Evolutionary conservation across 768 basidiomycete species (phyloP).

Genomic region (Piloderma croceum): DNA sequence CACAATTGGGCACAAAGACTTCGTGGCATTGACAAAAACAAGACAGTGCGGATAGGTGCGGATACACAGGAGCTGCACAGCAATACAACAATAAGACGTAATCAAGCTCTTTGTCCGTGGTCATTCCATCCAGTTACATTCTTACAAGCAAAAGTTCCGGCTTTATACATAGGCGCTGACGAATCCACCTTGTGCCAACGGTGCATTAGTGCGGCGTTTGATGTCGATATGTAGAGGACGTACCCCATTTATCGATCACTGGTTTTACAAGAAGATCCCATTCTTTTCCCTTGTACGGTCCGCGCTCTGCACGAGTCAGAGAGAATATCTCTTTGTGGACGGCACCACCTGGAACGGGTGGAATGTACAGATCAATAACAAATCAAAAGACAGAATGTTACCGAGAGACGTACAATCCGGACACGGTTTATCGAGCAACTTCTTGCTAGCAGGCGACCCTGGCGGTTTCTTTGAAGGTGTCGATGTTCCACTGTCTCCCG

Average conservation of each 20-base stretch:
- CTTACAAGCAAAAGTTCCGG: too few relatives aligned
- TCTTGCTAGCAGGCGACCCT: constrained; percentile 10
- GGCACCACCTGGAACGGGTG: constrained; percentile 40
- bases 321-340: constrained; percentile 78
- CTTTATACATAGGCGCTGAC: too few relatives aligned
- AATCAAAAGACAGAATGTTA: neutral
- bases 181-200: too few relatives aligned
- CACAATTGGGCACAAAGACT: too few relatives aligned
- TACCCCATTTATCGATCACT: constrained; percentile 74
- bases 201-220: too few relatives aligned
- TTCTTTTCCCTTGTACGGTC: constrained; percentile 56
- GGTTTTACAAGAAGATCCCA: constrained; percentile 73
- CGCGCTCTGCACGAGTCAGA: constrained; percentile 50
- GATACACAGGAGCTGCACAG: too few relatives aligned
- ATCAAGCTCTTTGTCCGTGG: too few relatives aligned
- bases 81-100: too few relatives aligned
- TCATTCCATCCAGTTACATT: too few relatives aligned
- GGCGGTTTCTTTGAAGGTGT: constrained; percentile 17
- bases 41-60: too few relatives aligned
- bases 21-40: too few relatives aligned
- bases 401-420: constrained; percentile 42
- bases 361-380: constrained; percentile 6
- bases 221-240: too few relatives aligned
- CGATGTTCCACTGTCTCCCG: constrained; percentile 2
- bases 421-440: constrained; percentile 27